Base-by-base conservation (phyloP, 495 filamentous ascomycete species). In the Lindgomyces ingoldianus region DNA sequence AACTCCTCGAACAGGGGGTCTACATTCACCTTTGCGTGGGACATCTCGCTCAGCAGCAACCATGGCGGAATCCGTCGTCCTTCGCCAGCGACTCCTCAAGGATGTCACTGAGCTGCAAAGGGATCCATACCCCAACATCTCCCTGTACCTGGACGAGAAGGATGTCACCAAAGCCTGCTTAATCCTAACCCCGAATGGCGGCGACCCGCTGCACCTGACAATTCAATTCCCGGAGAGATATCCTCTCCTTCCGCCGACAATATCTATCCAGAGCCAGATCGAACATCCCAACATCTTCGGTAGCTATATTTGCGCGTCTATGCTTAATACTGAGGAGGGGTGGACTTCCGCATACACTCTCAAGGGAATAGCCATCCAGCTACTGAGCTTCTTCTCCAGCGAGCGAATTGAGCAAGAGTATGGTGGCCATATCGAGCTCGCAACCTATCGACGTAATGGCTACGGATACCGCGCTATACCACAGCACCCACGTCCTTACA, bases 321-420 rank as follows among this genome's bases (percentile, higher is more conserved):
- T 83, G 57, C 77, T 81, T 50, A 74, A 77, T 56, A 73, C 54
- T 0, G 52, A 18, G 2, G 73, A 79, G 33, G 79, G 75, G 1
- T 78, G 80, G 48, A 82, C 80, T 1, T 77, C 76, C 2, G 81
- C 81, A 24, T 83, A 82, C 52, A 82, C 81, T 1, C 74, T 82
- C 27, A 80, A 79, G 65, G 75, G 77, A 24, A 79, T 81, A 60
- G 72, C 73, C 46, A 78, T 83, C 57, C 80, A 85, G 70, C 69
- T 83, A 41, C 78, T 87, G 69, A 86, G 81, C 75, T 83, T 88
- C 78, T 80, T 87, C 76, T 76, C 80, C 64, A 80, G 82, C 62
- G 78, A 82, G 64, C 72, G 58, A 45, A 36, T 83, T 18, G 80
- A 81, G 55, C 79, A 82, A 53, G 70, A 72, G 0, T 44, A 61